phyloP scores from a whole-genome alignment of 352 stramenopile genomes.

The Pythium chondricola region DNA sequence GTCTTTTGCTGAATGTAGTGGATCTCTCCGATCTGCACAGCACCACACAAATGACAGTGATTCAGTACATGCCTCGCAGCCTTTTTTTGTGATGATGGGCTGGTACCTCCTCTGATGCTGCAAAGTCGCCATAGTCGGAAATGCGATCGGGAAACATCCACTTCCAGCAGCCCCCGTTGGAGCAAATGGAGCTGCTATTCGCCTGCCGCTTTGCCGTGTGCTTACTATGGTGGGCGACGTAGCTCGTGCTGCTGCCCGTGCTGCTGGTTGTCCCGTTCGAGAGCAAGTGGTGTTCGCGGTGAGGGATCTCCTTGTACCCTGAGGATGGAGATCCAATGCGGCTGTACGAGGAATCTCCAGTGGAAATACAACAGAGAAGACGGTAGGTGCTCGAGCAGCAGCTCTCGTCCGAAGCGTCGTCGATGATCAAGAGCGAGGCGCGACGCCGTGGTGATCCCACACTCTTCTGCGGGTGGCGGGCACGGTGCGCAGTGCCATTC shows the following conservation, averaged over 20 bases:
- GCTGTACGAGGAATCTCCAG: background rate
- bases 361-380: slow-evolving; percentile 6
- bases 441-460: background rate
- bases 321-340: slow-evolving; percentile 5
- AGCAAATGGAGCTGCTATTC: slow-evolving; percentile 17
- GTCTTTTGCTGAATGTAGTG: slow-evolving; percentile 49
- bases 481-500: slow-evolving; percentile 16
- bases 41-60: background rate
- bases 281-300: slow-evolving; percentile 3
- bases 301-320: slow-evolving; percentile 10
- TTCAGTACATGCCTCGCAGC: background rate
- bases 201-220: background rate
- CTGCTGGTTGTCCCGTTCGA: too few relatives aligned
- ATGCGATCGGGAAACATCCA: slow-evolving; percentile 53
- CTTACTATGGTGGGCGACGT: too few relatives aligned
- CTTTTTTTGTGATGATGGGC: background rate
- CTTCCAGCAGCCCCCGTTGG: slow-evolving; percentile 52
- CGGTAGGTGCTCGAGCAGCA: slow-evolving; percentile 5
- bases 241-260: slow-evolving; percentile 6
- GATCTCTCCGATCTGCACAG: slow-evolving; percentile 42
- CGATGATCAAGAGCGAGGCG: background rate
- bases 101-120: slow-evolving; percentile 37
- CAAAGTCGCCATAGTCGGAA: slow-evolving; percentile 63
- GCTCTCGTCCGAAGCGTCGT: background rate
- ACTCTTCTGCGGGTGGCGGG: slow-evolving; percentile 1